Evolutionary conservation across 306 rosid species (phyloP), one percentile per base, ranked within the genome.

Genomic region (Trichosanthes truncata): DNA sequence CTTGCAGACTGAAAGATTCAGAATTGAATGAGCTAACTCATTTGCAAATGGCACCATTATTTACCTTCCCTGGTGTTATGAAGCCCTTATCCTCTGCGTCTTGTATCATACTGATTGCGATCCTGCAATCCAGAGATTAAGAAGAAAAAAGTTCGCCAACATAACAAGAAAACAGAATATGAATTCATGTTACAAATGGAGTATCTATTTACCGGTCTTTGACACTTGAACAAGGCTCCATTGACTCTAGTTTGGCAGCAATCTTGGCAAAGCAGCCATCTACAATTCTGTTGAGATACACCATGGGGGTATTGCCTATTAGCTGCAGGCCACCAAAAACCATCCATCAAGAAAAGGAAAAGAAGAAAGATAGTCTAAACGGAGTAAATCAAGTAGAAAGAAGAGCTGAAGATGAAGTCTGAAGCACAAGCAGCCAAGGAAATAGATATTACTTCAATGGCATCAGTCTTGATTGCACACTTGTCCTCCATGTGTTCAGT

Each of bases 71-170:
- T 7, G 93, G 97, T 9, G 93, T 87, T 48, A 95, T 89, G 14
- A 92, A 84, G 38, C 97, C 95, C 75, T 88, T 89, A 14, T 82
- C 92, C 83, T 95, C 93, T 0, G 97, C 98, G 46, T 95, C 97
- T 71, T 91, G 80, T 73, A 92, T 95, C 98, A 95, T 92, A 79
- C 93, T 90, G 51, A 84, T 60, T 0, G 90, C 95, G 67, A 87
- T 87, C 86, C 97, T 94, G 88, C 79, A 80, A 40, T 43, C 12
- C 43, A 43, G 74, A 79, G 68, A 62, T 79, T 60, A 48, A 61
- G 69, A 20, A n/a, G 26, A 41, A 78, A 62, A 20, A 12, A 74
- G 11, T 31, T 80, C n/a, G 60, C 75, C 1, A 80, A 67, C 57
- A 35, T 9, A 53, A 77, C 4, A 78, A 14, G 82, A 45, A 76